A percentile compares a stretch with the other conserved stretches of the same genome.
Conservation (phyloP, 2,329 filamentous ascomycete genomes). For the Hypocreales sp. region DNA sequence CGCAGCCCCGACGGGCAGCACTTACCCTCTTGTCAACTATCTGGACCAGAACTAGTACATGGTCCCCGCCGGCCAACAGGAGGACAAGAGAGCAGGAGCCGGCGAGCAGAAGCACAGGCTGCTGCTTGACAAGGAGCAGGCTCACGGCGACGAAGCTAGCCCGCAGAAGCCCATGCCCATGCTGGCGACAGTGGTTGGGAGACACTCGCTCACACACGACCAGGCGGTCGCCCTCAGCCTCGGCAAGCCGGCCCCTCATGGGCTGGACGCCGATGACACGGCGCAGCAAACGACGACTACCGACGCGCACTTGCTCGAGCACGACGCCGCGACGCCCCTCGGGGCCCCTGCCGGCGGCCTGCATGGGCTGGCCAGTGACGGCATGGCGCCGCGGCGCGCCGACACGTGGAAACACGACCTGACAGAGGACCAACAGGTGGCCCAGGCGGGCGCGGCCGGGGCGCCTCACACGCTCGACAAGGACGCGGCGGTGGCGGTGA, state of each 20-base stretch:
- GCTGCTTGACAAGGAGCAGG: background rate
- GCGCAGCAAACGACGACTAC: background rate
- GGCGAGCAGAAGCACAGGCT: background rate
- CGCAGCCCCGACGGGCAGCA: background rate
- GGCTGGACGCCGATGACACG: constrained; percentile 3
- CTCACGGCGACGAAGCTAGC: background rate
- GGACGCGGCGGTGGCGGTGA: constrained; percentile 1
- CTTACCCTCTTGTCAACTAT: constrained; percentile 3
- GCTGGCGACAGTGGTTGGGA: constrained; percentile 1
- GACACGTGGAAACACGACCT: constrained; percentile 1
- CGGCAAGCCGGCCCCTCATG: constrained; percentile 2
- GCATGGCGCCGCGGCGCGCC: background rate
- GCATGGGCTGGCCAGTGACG: constrained; percentile 4
- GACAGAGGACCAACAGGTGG: constrained; percentile 1
- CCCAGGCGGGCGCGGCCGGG: background rate
- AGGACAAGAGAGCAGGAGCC: background rate
- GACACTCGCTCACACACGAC: constrained; percentile 4
- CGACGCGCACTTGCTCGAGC: constrained; percentile 3
- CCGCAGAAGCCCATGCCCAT: constrained; percentile 1
- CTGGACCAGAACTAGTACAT: constrained; percentile 6
- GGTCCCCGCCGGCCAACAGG: constrained; percentile 3
- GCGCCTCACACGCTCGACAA: constrained; percentile 3
- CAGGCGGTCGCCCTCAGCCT: constrained; percentile 2
- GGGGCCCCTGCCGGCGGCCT: background rate
- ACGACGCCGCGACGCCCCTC: constrained; percentile 1